These are phyloP conservation scores for Neurospora sp. DNA, from an alignment of 495 filamentous ascomycete species.

Conservation along the genomic window DNA sequence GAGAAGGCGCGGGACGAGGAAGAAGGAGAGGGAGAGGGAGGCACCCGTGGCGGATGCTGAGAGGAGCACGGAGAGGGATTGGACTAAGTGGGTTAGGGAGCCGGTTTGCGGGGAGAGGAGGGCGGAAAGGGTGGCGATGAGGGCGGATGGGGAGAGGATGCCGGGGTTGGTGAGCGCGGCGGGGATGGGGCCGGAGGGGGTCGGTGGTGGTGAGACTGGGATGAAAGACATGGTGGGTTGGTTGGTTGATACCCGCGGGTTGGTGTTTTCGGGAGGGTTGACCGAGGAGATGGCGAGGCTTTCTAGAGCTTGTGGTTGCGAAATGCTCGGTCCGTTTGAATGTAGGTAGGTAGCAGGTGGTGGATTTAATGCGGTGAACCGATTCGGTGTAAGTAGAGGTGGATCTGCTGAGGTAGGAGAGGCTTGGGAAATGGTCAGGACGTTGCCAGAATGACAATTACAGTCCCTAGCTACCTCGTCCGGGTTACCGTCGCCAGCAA, in stretches of 20 bases:
- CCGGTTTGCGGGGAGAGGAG: neutral
- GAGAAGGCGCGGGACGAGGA: constrained; percentile 40
- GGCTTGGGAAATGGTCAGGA: neutral
- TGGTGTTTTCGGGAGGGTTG: neutral
- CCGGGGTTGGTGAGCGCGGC: neutral
- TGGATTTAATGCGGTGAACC: neutral
- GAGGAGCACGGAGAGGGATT: constrained; percentile 37
- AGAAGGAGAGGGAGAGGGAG: constrained; percentile 30
- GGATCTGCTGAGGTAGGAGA: neutral
- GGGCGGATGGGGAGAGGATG: neutral
- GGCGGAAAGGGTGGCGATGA: constrained; percentile 2
- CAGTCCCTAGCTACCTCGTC: neutral
- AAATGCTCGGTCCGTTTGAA: neutral
- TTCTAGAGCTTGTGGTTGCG: neutral
- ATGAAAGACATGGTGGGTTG: neutral
- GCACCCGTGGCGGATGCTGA: constrained; percentile 32
- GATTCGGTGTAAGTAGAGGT: neutral
- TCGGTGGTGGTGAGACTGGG: neutral
- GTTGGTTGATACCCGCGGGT: neutral
- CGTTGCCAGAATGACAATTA: neutral
- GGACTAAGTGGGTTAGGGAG: constrained; percentile 28
- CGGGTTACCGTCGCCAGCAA: neutral
- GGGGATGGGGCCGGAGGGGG: neutral
- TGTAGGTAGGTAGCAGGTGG: neutral
- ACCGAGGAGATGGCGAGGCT: neutral